phyloP scores from a whole-genome alignment of 306 rosid species.

The Hippophae tibetana region DNA sequence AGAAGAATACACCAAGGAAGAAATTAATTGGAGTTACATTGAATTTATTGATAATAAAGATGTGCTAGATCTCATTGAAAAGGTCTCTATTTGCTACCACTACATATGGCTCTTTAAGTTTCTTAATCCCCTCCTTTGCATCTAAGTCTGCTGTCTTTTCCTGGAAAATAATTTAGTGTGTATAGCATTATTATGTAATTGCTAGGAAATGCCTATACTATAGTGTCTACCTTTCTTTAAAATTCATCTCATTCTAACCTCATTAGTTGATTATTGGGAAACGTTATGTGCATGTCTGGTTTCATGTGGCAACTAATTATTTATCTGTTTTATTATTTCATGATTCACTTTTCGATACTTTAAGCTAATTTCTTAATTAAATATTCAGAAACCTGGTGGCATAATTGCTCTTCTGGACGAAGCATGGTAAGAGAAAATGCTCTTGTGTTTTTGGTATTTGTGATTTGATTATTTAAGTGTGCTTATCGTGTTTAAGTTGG shows the following conservation, averaged over 20 bases:
- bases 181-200: too few relatives aligned
- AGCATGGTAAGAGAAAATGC: conserved; percentile 68
- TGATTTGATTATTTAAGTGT: background rate
- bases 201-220: too few relatives aligned
- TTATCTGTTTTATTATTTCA: background rate
- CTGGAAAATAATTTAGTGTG: background rate
- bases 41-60: conserved; percentile 98
- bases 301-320: conserved; percentile 7
- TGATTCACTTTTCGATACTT: conserved; percentile 5
- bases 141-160: background rate
- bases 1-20: conserved; percentile 98
- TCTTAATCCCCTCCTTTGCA: background rate
- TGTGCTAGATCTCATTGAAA: conserved; percentile 90
- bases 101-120: conserved; percentile 10
- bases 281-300: background rate
- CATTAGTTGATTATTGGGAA: too few relatives aligned
- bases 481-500: conserved; percentile 1
- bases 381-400: conserved; percentile 98
- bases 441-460: conserved; percentile 4
- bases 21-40: conserved; percentile 99
- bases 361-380: conserved; percentile 14
- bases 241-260: too few relatives aligned
- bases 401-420: conserved; percentile 96
- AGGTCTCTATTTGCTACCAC: conserved; percentile 45
- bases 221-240: too few relatives aligned